Conservation (phyloP, 148 eudicot species). For the Heliamphora exappendiculata region DNA sequence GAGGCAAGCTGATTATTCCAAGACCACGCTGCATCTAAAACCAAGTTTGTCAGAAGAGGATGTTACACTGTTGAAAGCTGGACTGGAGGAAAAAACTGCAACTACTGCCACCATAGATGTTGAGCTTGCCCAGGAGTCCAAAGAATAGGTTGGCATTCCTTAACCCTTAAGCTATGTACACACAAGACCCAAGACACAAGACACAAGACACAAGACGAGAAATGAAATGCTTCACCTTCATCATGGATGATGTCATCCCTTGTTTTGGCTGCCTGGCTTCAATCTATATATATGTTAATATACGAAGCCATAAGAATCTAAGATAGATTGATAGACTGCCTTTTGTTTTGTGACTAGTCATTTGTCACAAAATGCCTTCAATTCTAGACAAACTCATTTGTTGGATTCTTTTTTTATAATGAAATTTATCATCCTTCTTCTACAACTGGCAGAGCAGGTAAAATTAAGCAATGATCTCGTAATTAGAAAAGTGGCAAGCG, state of each 20-base stretch:
- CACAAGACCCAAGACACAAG: too few species aligned
- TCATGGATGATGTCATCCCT: neutral
- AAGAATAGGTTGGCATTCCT: neutral
- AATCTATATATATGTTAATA: neutral
- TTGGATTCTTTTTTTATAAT: neutral
- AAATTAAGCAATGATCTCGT: neutral
- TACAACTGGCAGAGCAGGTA: neutral
- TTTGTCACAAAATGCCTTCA: neutral
- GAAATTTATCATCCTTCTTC: neutral
- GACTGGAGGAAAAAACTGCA: conserved; percentile 24
- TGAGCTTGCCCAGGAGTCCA: conserved; percentile 22
- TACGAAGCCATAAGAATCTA: neutral
- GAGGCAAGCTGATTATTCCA: conserved; percentile 26
- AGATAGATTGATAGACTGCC: too few species aligned
- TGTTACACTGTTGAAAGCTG: conserved; percentile 25
- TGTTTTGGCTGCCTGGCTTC: neutral
- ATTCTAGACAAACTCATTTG: neutral
- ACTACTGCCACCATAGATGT: conserved; percentile 12
- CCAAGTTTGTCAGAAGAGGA: conserved; percentile 34
- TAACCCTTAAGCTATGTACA: neutral
- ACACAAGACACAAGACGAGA: too few species aligned
- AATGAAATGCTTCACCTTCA: neutral
- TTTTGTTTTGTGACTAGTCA: too few species aligned
- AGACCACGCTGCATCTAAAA: conserved; percentile 6
- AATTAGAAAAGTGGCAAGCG: neutral